Base-by-base conservation (phyloP, 768 basidiomycete genomes). In the Kondoa subrosea region DNA sequence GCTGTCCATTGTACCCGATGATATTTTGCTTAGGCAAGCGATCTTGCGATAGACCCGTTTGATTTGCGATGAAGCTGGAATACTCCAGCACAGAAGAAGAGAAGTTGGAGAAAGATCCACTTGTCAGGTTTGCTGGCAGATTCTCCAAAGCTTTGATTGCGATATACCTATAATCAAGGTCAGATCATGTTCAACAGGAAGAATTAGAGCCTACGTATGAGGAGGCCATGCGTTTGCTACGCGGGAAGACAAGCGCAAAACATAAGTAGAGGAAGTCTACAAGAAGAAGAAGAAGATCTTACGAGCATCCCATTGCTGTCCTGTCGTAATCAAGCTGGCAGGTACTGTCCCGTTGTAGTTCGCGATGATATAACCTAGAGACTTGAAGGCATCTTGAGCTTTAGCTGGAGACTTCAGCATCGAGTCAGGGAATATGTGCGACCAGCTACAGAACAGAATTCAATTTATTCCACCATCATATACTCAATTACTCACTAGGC, bases 261-360 rank as follows among this genome's bases (percentile, higher is more conserved):
- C n/a, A n/a, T n/a, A n/a, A n/a, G n/a, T n/a, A n/a, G n/a, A n/a
- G n/a, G n/a, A n/a, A n/a, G n/a, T n/a, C n/a, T n/a, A n/a, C n/a
- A n/a, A n/a, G n/a, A n/a, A n/a, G n/a, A n/a, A n/a, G n/a, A n/a
- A n/a, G n/a, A n/a, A n/a, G n/a, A n/a, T n/a, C n/a, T n/a, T n/a
- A n/a, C n/a, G n/a, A 26, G 65, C 31, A 74, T 76, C 78, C 89
- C 91, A 93, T 78, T 93, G 88, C 70, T 85, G 79, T 14, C 89
- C 89, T 0, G 85, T 85, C 69, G 83, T 81, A 12, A 89, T 73
- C 72, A 93, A 88, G 0, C 88, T 89, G 3, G 83, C 79, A 0
- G 91, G 90, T 75, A 86, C 82, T 0, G 89, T 88, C 26, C 92
- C 92, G 72, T 91, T 90, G 76, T 90, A 96, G 61, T 63, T 82